These are phyloP conservation scores for Sclerotiophoma versabilis DNA, from an alignment of 2,329 filamentous ascomycete genomes.

Conservation along the genomic window DNA sequence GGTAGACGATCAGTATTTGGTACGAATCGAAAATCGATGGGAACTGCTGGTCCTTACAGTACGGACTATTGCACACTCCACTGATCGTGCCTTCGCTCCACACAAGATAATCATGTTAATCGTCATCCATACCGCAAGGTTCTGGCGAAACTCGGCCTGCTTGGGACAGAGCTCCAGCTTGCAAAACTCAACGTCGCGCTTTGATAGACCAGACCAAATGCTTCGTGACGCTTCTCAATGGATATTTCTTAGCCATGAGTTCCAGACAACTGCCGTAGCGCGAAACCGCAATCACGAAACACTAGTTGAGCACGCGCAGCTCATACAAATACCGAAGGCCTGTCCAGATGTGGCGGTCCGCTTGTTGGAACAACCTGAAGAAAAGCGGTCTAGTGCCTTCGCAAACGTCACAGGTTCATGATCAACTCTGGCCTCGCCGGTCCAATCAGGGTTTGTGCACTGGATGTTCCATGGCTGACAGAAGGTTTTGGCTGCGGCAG, in stretches of 20 bases:
- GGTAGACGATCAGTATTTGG: not conserved
- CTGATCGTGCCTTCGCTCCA: not conserved
- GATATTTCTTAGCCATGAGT: not conserved
- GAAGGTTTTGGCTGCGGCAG: conserved; percentile 1
- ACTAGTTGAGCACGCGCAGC: not conserved
- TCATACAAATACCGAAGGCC: not conserved
- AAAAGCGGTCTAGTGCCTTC: not conserved
- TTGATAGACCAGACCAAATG: not conserved
- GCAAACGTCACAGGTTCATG: not conserved
- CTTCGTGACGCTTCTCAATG: not conserved
- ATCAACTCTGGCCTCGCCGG: not conserved
- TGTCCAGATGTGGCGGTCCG: conserved; percentile 5
- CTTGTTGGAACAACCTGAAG: not conserved
- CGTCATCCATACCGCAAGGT: not conserved
- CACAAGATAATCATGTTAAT: not conserved
- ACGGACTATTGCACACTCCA: not conserved
- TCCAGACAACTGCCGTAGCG: conserved; percentile 1
- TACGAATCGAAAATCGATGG: not conserved
- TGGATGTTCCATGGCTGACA: not conserved
- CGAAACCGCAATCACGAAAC: conserved; percentile 1
- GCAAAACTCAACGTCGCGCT: not conserved
- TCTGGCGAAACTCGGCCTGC: not conserved
- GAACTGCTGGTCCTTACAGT: conserved; percentile 3
- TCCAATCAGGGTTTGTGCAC: not conserved
- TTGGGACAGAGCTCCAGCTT: not conserved